Base-by-base conservation (phyloP, 2,329 filamentous ascomycete genomes). In the Arthrinium phaeospermum region DNA sequence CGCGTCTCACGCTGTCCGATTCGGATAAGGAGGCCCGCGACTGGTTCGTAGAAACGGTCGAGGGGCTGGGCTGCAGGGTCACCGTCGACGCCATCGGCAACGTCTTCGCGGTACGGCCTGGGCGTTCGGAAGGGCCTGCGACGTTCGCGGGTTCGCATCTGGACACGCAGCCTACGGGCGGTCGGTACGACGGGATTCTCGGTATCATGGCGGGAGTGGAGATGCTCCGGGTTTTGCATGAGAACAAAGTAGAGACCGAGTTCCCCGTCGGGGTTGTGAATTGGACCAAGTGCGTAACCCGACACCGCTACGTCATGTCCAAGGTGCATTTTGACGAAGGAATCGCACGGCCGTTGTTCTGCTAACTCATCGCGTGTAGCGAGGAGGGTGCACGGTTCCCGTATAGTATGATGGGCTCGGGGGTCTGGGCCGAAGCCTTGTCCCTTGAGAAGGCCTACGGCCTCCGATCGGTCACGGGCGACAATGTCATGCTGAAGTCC, bases 381-480 rank as follows among this genome's bases (percentile, higher is more conserved):
- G 94, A 96, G 83, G 94, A 96, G 83, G 93, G 93, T 3, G 93
- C 93, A 0, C 88, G 93, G 0, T 96, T 96, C 75, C 93, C 93
- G 0, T 90, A 91, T 71, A 92, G 90, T 44, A 95, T 94, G 90
- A 84, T 92, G 37, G 86, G 91, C 0, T 94, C 92, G 0, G 93
- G 92, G 1, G 93, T 95, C 19, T 96, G 93, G 93, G 90, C 92
- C 0, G 92, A 86, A n/a, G 84, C 85, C 0, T 91, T 94, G 12
- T 82, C 91, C 0, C 82, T 93, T 4, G 86, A 91, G 19, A 76
- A 73, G 4, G 93, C 91, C 16, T 90, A 91, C 80, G 85, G 83
- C 49, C 84, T 93, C 7, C 85, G 85, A 57, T 91, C 93, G 80
- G 89, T 94, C 5, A 85, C 84, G 30, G 85, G 89, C 57, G 87